Evolutionary conservation across 192 early-diverging fungal genomes (phyloP).

Genomic region (Backusella luteola): DNA sequence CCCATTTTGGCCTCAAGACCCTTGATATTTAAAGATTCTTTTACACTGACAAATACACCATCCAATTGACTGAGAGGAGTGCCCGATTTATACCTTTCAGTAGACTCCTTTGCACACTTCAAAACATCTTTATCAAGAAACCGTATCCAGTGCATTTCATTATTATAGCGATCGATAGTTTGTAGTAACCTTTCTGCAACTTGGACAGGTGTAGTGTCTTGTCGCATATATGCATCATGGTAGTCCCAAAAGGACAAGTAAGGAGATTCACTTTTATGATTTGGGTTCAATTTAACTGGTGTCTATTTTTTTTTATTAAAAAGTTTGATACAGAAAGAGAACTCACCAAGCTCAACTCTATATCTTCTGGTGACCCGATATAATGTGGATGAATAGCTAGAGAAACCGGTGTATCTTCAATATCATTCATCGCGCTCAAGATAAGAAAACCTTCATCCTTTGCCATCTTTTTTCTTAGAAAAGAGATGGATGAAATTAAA

Average conservation of each 20-base stretch:
- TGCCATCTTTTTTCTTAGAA: not conserved
- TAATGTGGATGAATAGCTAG: not conserved
- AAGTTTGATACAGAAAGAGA: not conserved
- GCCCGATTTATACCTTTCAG: slow-evolving; percentile 48
- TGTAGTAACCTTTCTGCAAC: slow-evolving; percentile 36
- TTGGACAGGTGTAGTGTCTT: slow-evolving; percentile 37
- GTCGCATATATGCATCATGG: slow-evolving; percentile 38
- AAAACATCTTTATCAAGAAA: slow-evolving; percentile 36
- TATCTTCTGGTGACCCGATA: not conserved
- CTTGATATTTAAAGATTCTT: slow-evolving; percentile 69
- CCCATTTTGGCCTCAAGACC: slow-evolving; percentile 55
- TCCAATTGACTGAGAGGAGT: slow-evolving; percentile 62
- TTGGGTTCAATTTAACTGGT: not conserved
- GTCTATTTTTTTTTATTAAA: not conserved
- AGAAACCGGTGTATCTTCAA: not conserved
- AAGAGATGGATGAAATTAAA: not conserved
- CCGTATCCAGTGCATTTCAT: slow-evolving; percentile 19
- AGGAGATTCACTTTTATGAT: slow-evolving; percentile 13
- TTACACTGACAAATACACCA: slow-evolving; percentile 72
- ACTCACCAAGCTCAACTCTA: not conserved
- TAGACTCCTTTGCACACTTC: slow-evolving; percentile 53
- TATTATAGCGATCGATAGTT: slow-evolving; percentile 14
- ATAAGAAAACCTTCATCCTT: not conserved
- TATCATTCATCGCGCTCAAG: not conserved
- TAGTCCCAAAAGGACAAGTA: slow-evolving; percentile 45